Conservation (phyloP, 176 grass and related monocot genomes). For the Phragmites australis region DNA sequence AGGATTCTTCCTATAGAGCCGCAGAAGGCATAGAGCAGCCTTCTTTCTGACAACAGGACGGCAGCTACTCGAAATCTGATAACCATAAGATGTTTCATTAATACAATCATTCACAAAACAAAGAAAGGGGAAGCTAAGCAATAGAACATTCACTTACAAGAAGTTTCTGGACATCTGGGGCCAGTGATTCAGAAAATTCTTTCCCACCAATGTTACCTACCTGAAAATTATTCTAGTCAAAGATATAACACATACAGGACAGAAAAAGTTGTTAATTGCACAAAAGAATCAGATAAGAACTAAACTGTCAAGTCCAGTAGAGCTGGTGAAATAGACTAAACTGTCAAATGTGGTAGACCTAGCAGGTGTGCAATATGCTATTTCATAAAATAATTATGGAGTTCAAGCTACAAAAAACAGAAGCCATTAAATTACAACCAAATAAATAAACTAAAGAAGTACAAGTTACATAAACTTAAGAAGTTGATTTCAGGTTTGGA, state of each 20-base stretch:
- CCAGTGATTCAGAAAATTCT: constrained; percentile 98
- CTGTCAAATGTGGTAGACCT: neutral
- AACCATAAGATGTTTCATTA: constrained; percentile 40
- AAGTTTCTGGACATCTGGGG: constrained; percentile 96
- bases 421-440: neutral
- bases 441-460: neutral
- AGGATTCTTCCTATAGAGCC: constrained; percentile 98
- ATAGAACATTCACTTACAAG: constrained; percentile 61
- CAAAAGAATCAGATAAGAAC: neutral
- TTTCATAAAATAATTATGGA: neutral
- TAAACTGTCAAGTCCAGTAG: neutral
- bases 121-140: constrained; percentile 10
- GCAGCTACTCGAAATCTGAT: constrained; percentile 96
- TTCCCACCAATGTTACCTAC: constrained; percentile 99
- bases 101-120: constrained; percentile 20
- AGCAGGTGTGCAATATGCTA: neutral
- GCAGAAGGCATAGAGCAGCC: constrained; percentile 90
- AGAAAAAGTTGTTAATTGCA: neutral
- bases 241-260: constrained; percentile 20
- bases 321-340: neutral
- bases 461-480: neutral
- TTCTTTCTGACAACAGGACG: constrained; percentile 98
- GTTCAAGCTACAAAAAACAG: neutral
- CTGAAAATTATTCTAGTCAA: constrained; percentile 58
- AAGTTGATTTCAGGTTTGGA: neutral